phyloP scores from a whole-genome alignment of 345 rosid species.

The Citrus mangshanensis region DNA sequence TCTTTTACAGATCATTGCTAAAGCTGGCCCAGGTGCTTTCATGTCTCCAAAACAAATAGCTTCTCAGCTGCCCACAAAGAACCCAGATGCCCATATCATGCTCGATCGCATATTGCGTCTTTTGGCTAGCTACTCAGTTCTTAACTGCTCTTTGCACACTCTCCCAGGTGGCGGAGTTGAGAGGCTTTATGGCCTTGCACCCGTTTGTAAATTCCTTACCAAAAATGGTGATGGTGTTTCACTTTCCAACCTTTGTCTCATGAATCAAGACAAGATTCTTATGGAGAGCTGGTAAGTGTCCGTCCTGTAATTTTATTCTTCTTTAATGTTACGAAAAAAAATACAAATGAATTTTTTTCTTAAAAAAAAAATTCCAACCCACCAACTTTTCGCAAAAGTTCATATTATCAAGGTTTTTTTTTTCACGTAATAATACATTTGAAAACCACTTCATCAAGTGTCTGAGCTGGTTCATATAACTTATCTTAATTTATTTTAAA shows the following conservation, averaged over 20 bases:
- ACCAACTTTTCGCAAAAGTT: no score
- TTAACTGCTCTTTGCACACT: neutral
- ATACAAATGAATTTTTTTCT: no score
- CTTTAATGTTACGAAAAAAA: neutral
- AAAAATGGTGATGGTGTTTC: neutral
- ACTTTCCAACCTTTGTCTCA: neutral
- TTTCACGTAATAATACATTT: no score
- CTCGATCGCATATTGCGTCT: neutral
- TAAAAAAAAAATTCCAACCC: no score
- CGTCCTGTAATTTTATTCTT: no score
- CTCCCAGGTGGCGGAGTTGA: neutral
- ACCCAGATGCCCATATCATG: neutral
- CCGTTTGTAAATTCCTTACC: neutral
- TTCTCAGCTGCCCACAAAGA: neutral
- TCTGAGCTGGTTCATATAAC: no score
- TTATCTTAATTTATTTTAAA: no score
- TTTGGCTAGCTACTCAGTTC: neutral
- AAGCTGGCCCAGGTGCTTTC: neutral
- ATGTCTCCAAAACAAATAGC: neutral
- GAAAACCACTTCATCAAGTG: no score
- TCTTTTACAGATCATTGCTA: slow-evolving; percentile 14
- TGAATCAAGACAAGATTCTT: neutral
- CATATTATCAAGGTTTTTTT: no score
- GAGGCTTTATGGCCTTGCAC: neutral
- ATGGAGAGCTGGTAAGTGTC: neutral